Conservation (phyloP, 1,284 basidiomycete genomes). For the Exobasidium cylindrosporum region DNA sequence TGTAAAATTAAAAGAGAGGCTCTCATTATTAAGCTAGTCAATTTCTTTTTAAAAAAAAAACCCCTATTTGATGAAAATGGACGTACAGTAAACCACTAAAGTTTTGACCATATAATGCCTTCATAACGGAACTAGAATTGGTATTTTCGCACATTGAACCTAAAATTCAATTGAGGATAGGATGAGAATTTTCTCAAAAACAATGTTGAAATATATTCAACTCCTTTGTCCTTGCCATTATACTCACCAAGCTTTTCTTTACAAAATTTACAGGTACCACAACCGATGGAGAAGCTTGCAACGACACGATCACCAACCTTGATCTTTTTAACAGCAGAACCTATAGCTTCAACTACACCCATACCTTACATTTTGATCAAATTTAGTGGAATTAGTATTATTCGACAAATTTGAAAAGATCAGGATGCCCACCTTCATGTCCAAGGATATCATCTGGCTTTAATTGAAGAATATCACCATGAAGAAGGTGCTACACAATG, state of each 20-base stretch:
- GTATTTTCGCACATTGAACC: constrained; percentile 71
- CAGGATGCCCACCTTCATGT: no score
- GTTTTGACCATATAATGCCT: constrained; percentile 65
- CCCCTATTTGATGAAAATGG: no score
- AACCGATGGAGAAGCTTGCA: constrained; percentile 73
- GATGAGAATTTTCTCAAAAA: no score
- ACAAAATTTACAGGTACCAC: constrained; percentile 72
- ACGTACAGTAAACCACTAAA: constrained; percentile 4
- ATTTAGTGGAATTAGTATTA: no score
- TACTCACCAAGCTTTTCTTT: constrained; percentile 68
- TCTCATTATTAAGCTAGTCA: no score
- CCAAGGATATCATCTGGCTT: constrained; percentile 73
- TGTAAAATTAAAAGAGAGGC: neutral
- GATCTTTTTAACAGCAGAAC: constrained; percentile 57
- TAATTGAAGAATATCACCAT: constrained; percentile 62
- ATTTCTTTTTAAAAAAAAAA: no score
- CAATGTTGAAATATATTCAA: no score
- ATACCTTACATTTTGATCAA: no score
- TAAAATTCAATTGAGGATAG: no score
- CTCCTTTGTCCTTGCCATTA: no score
- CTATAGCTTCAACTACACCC: constrained; percentile 19
- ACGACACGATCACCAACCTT: constrained; percentile 69
- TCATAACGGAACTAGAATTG: constrained; percentile 66
- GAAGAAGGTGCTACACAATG: constrained; percentile 30
- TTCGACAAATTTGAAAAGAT: no score